Conservation (phyloP, 129 eudicot genomes). For the Scalesia atractyloides region DNA sequence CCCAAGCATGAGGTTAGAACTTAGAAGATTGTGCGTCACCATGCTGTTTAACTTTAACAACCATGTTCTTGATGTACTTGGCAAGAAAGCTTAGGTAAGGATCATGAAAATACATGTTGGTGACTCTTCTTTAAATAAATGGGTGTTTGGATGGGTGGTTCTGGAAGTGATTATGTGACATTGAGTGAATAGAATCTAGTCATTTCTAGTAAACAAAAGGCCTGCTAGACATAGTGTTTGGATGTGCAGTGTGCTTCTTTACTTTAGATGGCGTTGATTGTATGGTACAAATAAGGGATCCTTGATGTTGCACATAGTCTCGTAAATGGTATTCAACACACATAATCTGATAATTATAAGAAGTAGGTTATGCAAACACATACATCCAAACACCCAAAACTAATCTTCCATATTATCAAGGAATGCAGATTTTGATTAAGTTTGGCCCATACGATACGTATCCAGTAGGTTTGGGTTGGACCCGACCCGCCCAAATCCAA, state of each 20-base stretch:
- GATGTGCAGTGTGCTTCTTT: too few relatives aligned
- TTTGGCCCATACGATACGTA: too few relatives aligned
- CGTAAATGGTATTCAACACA: neutral
- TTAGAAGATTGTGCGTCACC: neutral
- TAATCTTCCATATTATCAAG: neutral
- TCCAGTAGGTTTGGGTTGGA: too few relatives aligned
- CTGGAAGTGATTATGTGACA: slow-evolving; percentile 7
- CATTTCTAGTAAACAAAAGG: neutral
- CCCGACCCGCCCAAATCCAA: too few relatives aligned
- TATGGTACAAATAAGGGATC: neutral
- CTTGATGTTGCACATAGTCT: neutral
- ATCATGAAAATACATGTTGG: neutral
- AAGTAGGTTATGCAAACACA: neutral
- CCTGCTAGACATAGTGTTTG: neutral
- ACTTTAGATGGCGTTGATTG: neutral
- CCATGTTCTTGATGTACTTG: neutral
- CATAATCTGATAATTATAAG: slow-evolving; percentile 1
- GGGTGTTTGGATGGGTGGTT: neutral
- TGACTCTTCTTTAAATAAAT: slow-evolving; percentile 4
- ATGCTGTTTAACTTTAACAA: neutral
- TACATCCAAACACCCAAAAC: neutral
- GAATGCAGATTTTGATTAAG: slow-evolving; percentile 2
- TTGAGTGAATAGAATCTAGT: neutral
- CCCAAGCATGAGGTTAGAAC: neutral
- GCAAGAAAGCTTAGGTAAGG: neutral